A percentile compares a stretch with the other conserved stretches of the same genome.
Evolutionary conservation across 2,329 filamentous ascomycete species (phyloP).

Genomic region (Diplodia seriata): DNA sequence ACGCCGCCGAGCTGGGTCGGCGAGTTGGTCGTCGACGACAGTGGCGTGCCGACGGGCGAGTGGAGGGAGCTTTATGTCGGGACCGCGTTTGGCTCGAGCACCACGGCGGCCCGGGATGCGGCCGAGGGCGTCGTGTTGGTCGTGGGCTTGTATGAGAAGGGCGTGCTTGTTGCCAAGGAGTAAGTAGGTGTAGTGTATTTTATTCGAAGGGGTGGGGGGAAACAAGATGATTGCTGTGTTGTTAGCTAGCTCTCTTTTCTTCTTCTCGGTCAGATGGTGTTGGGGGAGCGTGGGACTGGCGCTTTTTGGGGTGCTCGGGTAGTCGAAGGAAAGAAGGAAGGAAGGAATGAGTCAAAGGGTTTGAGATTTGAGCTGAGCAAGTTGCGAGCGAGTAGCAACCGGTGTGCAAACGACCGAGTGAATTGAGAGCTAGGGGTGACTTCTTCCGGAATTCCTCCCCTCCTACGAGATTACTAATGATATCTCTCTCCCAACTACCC

Average conservation of each 20-base stretch:
- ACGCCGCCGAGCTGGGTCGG: slow-evolving; percentile 44
- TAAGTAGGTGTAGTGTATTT: background rate
- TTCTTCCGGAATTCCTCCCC: no score
- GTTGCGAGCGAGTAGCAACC: no score
- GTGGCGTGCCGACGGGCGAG: slow-evolving; percentile 34
- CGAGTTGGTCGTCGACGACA: slow-evolving; percentile 38
- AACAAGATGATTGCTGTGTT: background rate
- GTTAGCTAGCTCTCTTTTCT: no score
- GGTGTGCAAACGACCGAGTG: no score
- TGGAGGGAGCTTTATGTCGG: slow-evolving; percentile 48
- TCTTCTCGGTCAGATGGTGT: background rate
- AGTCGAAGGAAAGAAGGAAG: no score
- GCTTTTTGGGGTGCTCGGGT: no score
- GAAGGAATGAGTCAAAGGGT: no score
- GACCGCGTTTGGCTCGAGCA: slow-evolving; percentile 43
- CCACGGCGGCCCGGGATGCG: slow-evolving; percentile 49
- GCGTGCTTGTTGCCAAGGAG: slow-evolving; percentile 43
- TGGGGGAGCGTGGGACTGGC: no score
- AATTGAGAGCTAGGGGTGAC: no score
- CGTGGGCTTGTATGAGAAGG: slow-evolving; percentile 51
- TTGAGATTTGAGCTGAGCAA: no score
- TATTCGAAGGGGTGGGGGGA: background rate
- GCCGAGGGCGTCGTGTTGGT: slow-evolving; percentile 46
- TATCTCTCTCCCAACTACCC: no score
- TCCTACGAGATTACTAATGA: no score